phyloP scores from a whole-genome alignment of 2,329 filamentous ascomycete genomes.

The Chaetomium sp. region DNA sequence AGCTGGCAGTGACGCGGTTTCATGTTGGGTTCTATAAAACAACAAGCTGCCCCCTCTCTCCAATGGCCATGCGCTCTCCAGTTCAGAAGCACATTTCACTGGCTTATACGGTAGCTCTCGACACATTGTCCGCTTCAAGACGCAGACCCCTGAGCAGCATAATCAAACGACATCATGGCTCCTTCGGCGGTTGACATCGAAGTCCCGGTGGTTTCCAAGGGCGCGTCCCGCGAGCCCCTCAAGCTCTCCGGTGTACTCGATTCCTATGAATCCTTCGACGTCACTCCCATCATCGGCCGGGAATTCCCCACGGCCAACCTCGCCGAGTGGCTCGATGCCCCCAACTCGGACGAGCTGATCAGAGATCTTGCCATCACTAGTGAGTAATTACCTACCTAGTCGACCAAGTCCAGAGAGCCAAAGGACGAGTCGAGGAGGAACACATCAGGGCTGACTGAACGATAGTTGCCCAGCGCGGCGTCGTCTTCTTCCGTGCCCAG shows the following conservation, averaged over 20 bases:
- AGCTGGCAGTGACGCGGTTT: background rate
- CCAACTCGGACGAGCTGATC: conserved; percentile 56
- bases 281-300: conserved; percentile 55
- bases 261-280: conserved; percentile 48
- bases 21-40: background rate
- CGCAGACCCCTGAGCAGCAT: background rate
- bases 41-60: too few relatives aligned
- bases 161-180: conserved; percentile 17
- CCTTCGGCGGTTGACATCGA: conserved; percentile 23
- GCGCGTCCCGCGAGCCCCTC: conserved; percentile 32
- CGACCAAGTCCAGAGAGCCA: background rate
- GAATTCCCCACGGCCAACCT: conserved; percentile 55
- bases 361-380: conserved; percentile 62
- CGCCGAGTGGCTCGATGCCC: conserved; percentile 53
- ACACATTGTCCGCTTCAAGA: background rate
- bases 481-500: conserved; percentile 59
- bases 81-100: background rate
- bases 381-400: conserved; percentile 29
- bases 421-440: too few relatives aligned
- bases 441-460: background rate
- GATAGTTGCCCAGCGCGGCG: conserved; percentile 54
- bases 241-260: conserved; percentile 46
- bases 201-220: conserved; percentile 11
- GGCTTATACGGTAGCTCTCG: background rate
- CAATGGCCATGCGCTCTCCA: background rate